A percentile compares a stretch with the other conserved stretches of the same genome.
Conservation (phyloP, 768 basidiomycete genomes). For the Scleroderma citrinum region DNA sequence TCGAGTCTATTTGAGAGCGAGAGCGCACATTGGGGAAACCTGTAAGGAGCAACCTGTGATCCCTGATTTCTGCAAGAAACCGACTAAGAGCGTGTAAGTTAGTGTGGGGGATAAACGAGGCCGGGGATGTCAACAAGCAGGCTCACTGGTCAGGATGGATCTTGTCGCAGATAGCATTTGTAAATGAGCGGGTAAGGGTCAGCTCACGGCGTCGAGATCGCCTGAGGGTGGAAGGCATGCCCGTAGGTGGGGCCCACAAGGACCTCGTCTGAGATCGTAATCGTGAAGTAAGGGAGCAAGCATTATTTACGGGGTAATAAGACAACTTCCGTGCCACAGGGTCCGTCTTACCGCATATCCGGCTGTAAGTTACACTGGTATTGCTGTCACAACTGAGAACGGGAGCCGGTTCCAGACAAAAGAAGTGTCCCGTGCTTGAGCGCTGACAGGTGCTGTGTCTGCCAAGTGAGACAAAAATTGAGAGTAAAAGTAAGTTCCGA, state of each 20-base stretch:
- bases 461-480: not conserved
- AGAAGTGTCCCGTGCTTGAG: not conserved
- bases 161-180: constrained; percentile 40
- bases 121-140: not conserved
- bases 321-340: constrained; percentile 24
- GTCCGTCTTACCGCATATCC: constrained; percentile 12
- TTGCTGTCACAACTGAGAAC: not conserved
- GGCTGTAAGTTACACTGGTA: not conserved
- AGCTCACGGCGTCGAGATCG: constrained; percentile 43
- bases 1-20: constrained; percentile 13
- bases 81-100: constrained; percentile 6
- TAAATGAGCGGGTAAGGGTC: constrained; percentile 46
- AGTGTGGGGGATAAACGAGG: not conserved
- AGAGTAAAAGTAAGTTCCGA: not conserved
- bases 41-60: constrained; percentile 13
- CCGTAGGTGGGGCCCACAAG: constrained; percentile 11
- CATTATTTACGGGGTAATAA: constrained; percentile 26
- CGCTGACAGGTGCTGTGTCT: constrained; percentile 6
- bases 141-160: constrained; percentile 30
- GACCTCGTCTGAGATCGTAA: constrained; percentile 12
- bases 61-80: constrained; percentile 14
- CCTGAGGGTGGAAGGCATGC: constrained; percentile 39
- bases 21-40: constrained; percentile 17
- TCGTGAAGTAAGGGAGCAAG: constrained; percentile 6
- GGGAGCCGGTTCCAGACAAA: constrained; percentile 4